phyloP scores from a whole-genome alignment of 257 asterid species.

The Cordia subcordata region DNA sequence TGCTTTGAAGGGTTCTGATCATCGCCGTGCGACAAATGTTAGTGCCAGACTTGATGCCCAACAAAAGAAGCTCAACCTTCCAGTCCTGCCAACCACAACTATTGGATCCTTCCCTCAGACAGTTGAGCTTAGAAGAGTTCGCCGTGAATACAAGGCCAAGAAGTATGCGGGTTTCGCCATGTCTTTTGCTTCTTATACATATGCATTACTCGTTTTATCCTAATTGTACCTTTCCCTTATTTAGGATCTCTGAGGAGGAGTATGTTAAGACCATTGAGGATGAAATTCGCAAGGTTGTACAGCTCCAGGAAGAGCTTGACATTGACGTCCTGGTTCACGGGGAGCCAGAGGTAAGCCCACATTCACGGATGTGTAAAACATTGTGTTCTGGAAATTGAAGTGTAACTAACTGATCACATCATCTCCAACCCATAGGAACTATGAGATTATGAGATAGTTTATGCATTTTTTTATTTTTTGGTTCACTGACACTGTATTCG shows the following conservation, averaged over 20 bases:
- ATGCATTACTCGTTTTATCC: conserved; percentile 1
- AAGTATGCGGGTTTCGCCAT: conserved; percentile 43
- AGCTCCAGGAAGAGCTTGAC: conserved; percentile 98
- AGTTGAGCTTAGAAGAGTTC: conserved; percentile 85
- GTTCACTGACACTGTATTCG: conserved; percentile 8
- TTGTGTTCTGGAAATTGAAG: background rate
- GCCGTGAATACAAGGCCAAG: conserved; percentile 96
- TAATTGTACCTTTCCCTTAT: conserved; percentile 16
- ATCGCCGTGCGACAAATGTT: conserved; percentile 93
- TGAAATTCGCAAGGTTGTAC: conserved; percentile 90
- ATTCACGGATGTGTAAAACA: background rate
- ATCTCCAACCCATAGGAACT: no score
- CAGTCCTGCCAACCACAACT: conserved; percentile 94
- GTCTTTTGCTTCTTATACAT: background rate
- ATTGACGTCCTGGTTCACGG: conserved; percentile 99
- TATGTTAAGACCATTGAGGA: conserved; percentile 71
- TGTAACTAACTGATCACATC: no score
- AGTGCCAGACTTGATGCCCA: conserved; percentile 95
- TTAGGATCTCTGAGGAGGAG: conserved; percentile 87
- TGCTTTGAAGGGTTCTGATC: conserved; percentile 91
- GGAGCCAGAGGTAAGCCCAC: conserved; percentile 83
- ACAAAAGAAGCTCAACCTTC: conserved; percentile 96
- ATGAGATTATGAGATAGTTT: background rate
- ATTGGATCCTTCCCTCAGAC: conserved; percentile 99
- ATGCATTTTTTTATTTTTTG: no score